phyloP scores from a whole-genome alignment of 306 rosid species.

The Delonix regia region DNA sequence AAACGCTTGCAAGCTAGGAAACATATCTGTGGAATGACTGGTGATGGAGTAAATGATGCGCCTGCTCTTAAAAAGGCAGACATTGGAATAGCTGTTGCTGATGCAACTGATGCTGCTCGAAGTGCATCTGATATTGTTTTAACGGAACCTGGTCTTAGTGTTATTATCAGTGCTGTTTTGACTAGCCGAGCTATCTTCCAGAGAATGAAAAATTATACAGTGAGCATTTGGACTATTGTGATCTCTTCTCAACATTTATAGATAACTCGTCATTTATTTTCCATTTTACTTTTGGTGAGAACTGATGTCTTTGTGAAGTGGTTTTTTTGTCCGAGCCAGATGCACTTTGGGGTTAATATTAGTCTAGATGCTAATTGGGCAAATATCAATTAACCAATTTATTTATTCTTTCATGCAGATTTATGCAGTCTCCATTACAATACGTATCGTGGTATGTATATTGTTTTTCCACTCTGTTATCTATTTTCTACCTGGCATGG shows the following conservation, averaged over 20 bases:
- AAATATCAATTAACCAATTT: slow-evolving; percentile 2
- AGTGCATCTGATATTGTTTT: slow-evolving; percentile 98
- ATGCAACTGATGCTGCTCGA: slow-evolving; percentile 99
- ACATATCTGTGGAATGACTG: slow-evolving; percentile 99
- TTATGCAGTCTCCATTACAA: slow-evolving; percentile 97
- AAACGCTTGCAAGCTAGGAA: slow-evolving; percentile 99
- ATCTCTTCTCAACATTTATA: slow-evolving; percentile 1
- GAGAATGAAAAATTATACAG: slow-evolving; percentile 99
- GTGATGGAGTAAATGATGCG: slow-evolving; percentile 98
- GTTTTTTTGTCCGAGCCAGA: slow-evolving; percentile 10
- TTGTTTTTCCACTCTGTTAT: slow-evolving; percentile 22
- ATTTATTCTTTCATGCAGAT: slow-evolving; percentile 60
- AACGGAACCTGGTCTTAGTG: slow-evolving; percentile 97
- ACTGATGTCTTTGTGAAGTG: slow-evolving; percentile 7
- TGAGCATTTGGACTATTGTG: slow-evolving; percentile 45
- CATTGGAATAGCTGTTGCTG: slow-evolving; percentile 99
- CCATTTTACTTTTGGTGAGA: background rate
- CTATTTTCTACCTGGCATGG: slow-evolving; percentile 10
- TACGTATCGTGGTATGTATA: slow-evolving; percentile 90
- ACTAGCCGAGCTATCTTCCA: slow-evolving; percentile 98
- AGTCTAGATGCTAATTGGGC: background rate
- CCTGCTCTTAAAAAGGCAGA: slow-evolving; percentile 99
- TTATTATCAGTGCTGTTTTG: slow-evolving; percentile 97
- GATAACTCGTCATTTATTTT: too few species aligned
- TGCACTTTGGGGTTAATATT: background rate